Conservation (phyloP, 1,284 basidiomycete species). For the Trichosporon ovoides region DNA sequence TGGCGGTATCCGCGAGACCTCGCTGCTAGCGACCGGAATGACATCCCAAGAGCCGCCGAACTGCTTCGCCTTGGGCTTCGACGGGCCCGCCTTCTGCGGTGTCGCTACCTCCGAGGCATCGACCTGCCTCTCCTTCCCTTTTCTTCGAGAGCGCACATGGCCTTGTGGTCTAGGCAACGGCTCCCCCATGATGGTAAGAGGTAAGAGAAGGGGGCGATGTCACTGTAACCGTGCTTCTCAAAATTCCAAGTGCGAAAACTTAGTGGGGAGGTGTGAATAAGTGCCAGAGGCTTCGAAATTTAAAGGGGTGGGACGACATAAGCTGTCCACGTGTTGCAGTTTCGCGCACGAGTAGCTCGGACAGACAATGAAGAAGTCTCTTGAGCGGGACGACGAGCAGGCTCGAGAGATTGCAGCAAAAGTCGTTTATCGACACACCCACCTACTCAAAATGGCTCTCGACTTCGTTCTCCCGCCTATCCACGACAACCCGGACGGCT, state of each 20-base stretch:
- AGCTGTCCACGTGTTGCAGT: conserved; percentile 7
- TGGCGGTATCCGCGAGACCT: conserved; percentile 61
- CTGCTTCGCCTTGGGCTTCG: conserved; percentile 16
- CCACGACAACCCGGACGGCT: conserved; percentile 48
- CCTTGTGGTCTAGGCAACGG: conserved; percentile 8
- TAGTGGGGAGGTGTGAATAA: not conserved
- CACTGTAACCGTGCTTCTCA: not conserved
- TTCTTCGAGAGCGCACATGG: conserved; percentile 8
- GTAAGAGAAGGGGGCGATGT: conserved; percentile 4
- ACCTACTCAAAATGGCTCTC: conserved; percentile 34
- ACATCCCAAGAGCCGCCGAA: conserved; percentile 30
- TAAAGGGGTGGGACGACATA: conserved; percentile 5
- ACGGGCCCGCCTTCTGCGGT: conserved; percentile 9
- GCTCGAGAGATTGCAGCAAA: not conserved
- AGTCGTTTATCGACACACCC: conserved; percentile 5
- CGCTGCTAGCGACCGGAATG: conserved; percentile 60
- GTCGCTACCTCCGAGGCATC: not conserved
- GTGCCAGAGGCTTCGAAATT: conserved; percentile 6
- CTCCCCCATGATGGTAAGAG: conserved; percentile 21
- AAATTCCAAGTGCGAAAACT: conserved; percentile 7
- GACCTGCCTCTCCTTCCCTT: conserved; percentile 27
- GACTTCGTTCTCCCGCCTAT: conserved; percentile 47
- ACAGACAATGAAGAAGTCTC: conserved; percentile 6
- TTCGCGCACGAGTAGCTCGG: conserved; percentile 4
- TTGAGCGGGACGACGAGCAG: conserved; percentile 1